These are phyloP conservation scores for Trypanosoma grayi DNA, from an alignment of 208 protist genomes.

Conservation along the genomic window DNA sequence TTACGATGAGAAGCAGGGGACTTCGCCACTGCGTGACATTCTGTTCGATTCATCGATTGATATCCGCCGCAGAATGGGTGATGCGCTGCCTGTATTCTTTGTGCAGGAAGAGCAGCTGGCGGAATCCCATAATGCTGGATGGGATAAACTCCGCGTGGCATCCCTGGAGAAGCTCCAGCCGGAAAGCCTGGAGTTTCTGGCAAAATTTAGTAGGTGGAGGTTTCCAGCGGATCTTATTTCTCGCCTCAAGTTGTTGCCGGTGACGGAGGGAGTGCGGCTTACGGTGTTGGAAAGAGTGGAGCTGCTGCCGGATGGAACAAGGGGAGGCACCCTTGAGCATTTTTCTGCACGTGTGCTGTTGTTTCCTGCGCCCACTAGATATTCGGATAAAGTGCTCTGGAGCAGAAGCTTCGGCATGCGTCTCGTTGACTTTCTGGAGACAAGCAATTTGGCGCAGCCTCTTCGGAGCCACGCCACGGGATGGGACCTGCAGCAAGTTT, in stretches of 20 bases:
- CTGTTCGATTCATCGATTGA: constrained; percentile 1
- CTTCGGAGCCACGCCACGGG: constrained; percentile 4
- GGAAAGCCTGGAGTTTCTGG: constrained; percentile 12
- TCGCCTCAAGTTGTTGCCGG: constrained; percentile 2
- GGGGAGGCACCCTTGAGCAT: neutral
- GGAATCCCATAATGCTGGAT: neutral
- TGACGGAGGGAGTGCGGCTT: constrained; percentile 4
- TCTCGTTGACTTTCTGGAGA: constrained; percentile 13
- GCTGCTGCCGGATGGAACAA: neutral
- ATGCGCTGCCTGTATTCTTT: constrained; percentile 23
- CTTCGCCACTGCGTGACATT: constrained; percentile 11
- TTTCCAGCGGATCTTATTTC: constrained; percentile 1
- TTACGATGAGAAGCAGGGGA: neutral
- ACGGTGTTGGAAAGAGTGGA: constrained; percentile 1
- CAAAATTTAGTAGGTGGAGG: neutral
- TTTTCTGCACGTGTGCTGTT: constrained; percentile 11
- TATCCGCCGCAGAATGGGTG: neutral
- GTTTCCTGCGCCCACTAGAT: constrained; percentile 15
- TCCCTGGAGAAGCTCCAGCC: neutral
- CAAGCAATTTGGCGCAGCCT: neutral
- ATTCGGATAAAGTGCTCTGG: constrained; percentile 4
- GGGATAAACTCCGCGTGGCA: constrained; percentile 7
- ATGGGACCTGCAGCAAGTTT: constrained; percentile 14
- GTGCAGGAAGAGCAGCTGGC: constrained; percentile 17
- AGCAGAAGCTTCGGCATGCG: constrained; percentile 4